Evolutionary conservation across 306 rosid genomes (phyloP), one percentile per base, ranked within the genome.

Genomic region (Cercis canadensis): DNA sequence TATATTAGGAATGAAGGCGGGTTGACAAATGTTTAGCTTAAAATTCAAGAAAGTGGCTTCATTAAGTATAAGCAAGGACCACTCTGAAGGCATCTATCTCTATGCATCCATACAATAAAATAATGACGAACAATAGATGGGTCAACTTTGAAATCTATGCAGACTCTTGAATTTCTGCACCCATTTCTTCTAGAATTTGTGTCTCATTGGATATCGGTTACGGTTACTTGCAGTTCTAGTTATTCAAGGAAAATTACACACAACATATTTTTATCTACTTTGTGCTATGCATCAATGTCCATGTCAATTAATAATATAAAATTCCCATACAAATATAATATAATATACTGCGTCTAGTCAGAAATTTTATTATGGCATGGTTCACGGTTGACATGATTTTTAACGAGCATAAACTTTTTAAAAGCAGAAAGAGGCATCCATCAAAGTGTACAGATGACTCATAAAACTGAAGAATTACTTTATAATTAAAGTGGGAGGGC

Each of bases 141-240:
- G 90, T 87, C 88, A 87, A 89, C 88, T 77, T 79, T 79, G 83
- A 85, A 84, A 83, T 83, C 83, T 67, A 76, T 76, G 80, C 36
- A 46, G 44, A 70, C 75, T 62, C 76, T 77, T 82, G 69, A 82
- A 78, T 62, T 63, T 65, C 33, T 49, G 15, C 58, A 45, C 54
- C 8, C 4, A 50, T 60, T 76, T 40, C 58, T 81, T 88, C 86
- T 77, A 84, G 85, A 86, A 83, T 44, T 67, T 19, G 44, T 34
- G 34, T 21, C 29, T 79, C 19, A 70, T 80, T 73, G 76, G 75
- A 56, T 67, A 61, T 53, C 3, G 64, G 72, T 78, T 83, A 50
- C 3, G 64, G 72, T 78, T 83, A 50, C 84, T 75, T 80, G 57
- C 68, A 17, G 9, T 45, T 29, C 43, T 65, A 53, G 10, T 69